These are phyloP conservation scores for Pythium coloratum DNA, from an alignment of 352 stramenopile species.

Conservation along the genomic window DNA sequence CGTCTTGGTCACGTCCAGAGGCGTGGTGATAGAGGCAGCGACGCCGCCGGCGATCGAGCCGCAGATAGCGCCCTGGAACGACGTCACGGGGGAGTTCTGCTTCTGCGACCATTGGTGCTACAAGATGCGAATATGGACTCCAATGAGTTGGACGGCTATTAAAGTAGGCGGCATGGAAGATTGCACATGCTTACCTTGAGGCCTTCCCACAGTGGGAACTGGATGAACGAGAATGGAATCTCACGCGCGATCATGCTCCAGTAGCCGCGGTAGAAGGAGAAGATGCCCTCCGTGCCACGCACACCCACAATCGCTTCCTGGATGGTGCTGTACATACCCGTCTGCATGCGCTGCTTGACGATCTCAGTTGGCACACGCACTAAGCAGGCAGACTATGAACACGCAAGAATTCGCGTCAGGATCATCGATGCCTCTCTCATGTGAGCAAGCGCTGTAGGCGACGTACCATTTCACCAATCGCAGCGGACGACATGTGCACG, in stretches of 20 bases:
- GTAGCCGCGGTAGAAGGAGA: constrained; percentile 97
- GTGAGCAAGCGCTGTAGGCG: not conserved
- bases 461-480: constrained; percentile 91
- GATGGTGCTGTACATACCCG: constrained; percentile 83
- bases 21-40: constrained; percentile 97
- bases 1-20: constrained; percentile 99
- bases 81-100: constrained; percentile 79
- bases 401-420: constrained; percentile 6
- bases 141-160: not conserved
- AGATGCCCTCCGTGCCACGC: constrained; percentile 64
- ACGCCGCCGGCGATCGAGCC: constrained; percentile 95
- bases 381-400: constrained; percentile 89
- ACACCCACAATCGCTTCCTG: constrained; percentile 76
- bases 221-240: constrained; percentile 99
- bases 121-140: not conserved
- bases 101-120: constrained; percentile 80
- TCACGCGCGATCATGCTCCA: constrained; percentile 98
- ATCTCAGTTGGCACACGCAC: constrained; percentile 99
- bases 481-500: constrained; percentile 95
- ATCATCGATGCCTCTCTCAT: not conserved
- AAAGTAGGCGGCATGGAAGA: not conserved
- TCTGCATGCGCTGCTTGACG: constrained; percentile 99
- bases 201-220: constrained; percentile 99
- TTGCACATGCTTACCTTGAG: constrained; percentile 80
- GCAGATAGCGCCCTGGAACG: constrained; percentile 93